phyloP scores from a whole-genome alignment of 2,329 filamentous ascomycete species.

The Botryotinia globosa region DNA sequence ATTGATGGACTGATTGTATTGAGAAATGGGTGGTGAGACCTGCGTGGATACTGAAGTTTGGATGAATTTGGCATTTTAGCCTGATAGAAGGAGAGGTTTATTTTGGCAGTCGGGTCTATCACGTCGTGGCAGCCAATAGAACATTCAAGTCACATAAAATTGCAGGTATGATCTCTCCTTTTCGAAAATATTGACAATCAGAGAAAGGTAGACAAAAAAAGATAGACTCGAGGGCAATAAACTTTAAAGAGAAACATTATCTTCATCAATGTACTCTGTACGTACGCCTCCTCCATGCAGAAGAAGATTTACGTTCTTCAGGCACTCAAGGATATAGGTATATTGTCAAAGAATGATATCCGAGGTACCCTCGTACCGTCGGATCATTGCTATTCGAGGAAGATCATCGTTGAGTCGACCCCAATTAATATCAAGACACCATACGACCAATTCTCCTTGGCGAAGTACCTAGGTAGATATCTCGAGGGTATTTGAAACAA shows the following conservation, averaged over 20 bases:
- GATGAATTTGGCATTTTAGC: neutral
- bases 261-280: neutral
- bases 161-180: neutral
- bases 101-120: constrained; percentile 1
- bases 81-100: neutral
- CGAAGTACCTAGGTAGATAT: too few relatives aligned
- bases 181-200: neutral
- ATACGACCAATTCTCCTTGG: neutral
- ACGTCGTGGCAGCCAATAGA: neutral
- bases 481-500: neutral
- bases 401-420: neutral
- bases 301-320: neutral
- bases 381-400: neutral
- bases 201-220: neutral
- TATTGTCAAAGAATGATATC: neutral
- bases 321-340: neutral
- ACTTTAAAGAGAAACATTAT: neutral
- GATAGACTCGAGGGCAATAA: neutral
- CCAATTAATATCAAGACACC: neutral
- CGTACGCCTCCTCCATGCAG: neutral
- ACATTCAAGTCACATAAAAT: neutral
- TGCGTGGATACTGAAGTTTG: neutral
- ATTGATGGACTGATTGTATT: neutral
- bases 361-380: neutral
- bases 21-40: neutral